Percentiles rank a stretch among this genome's conserved stretches.
phyloP scores from a whole-genome alignment of 2,329 filamentous ascomycete genomes.

The Pseudogymnoascus sp. region DNA sequence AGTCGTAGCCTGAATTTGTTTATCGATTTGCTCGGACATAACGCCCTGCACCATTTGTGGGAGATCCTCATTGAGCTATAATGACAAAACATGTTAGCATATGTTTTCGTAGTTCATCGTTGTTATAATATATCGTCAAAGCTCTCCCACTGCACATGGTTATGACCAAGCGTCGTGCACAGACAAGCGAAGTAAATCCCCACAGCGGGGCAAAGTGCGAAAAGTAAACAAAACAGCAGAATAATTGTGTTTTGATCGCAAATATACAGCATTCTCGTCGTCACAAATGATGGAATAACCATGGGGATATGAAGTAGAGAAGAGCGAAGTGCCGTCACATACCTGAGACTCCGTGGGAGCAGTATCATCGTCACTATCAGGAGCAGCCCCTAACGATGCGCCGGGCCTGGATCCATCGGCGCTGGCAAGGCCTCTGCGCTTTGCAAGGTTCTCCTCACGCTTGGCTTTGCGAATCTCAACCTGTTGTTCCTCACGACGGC shows the following conservation, averaged over 20 bases:
- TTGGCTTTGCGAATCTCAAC: slow-evolving; percentile 98
- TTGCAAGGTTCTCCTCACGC: slow-evolving; percentile 97
- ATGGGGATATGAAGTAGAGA: not conserved
- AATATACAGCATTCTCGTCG: not conserved
- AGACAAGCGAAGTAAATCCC: slow-evolving; percentile 9
- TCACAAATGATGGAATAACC: not conserved
- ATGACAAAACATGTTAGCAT: slow-evolving; percentile 15
- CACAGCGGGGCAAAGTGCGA: slow-evolving; percentile 10
- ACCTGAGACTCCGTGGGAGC: slow-evolving; percentile 95
- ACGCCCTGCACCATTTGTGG: slow-evolving; percentile 97
- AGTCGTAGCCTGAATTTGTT: slow-evolving; percentile 93
- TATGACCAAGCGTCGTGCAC: not conserved
- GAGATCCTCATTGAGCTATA: slow-evolving; percentile 90
- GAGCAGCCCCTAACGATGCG: slow-evolving; percentile 76
- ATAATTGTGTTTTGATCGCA: not conserved
- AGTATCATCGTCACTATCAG: slow-evolving; percentile 96
- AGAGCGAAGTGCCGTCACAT: slow-evolving; percentile 35
- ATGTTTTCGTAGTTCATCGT: slow-evolving; percentile 2
- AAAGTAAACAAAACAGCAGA: slow-evolving; percentile 11
- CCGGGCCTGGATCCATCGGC: slow-evolving; percentile 66
- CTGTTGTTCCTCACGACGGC: slow-evolving; percentile 97
- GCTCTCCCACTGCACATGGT: not conserved
- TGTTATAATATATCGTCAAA: slow-evolving; percentile 9
- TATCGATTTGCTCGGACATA: slow-evolving; percentile 97
- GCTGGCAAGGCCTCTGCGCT: slow-evolving; percentile 87